Evolutionary conservation across 2,329 filamentous ascomycete species (phyloP).

Genomic region (Colletotrichum abscissum): DNA sequence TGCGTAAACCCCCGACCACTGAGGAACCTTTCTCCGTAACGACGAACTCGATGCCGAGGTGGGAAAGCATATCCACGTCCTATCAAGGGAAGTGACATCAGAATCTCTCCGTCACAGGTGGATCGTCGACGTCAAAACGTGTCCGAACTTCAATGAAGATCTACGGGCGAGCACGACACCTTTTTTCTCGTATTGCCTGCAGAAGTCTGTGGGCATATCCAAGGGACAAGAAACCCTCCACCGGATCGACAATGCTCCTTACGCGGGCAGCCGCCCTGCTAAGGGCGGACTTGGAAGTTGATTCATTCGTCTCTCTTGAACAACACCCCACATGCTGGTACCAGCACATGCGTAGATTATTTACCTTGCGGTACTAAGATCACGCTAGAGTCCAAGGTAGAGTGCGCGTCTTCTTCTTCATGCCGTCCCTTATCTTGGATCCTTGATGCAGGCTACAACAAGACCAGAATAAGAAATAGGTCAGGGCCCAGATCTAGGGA

Average conservation of each 20-base stretch:
- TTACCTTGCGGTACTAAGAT: neutral
- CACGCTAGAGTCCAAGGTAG: neutral
- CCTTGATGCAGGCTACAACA: too few relatives aligned
- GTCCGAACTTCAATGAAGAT: slow-evolving; percentile 15
- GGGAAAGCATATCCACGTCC: neutral
- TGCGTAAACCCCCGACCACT: neutral
- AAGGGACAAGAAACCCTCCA: neutral
- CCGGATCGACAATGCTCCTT: neutral
- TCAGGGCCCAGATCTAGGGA: neutral
- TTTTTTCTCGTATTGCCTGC: neutral
- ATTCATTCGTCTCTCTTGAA: neutral
- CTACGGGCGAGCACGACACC: slow-evolving; percentile 3
- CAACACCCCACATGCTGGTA: neutral
- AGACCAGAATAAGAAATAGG: neutral
- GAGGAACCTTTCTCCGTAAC: neutral
- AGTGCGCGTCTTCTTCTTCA: neutral
- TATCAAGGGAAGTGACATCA: slow-evolving; percentile 17
- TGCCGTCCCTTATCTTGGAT: neutral
- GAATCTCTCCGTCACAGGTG: slow-evolving; percentile 9
- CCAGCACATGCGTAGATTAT: neutral
- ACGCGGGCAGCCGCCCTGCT: neutral
- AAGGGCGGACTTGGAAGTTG: neutral
- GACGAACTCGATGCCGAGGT: neutral
- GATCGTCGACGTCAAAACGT: slow-evolving; percentile 26
- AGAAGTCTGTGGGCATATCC: neutral